Evolutionary conservation across 1,284 basidiomycete genomes (phyloP).

Genomic region (Hemileia vastatrix): DNA sequence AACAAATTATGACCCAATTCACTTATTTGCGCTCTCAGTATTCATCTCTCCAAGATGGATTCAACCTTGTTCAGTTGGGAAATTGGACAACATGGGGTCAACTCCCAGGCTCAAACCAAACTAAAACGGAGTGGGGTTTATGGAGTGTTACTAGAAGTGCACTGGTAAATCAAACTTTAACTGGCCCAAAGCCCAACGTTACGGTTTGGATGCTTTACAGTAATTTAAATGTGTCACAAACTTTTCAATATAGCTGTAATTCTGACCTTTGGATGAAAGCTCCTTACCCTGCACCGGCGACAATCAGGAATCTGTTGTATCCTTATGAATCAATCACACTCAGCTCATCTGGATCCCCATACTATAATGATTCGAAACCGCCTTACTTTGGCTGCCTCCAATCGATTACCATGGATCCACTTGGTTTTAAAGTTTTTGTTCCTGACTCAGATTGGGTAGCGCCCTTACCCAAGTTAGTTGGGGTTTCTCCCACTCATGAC

Average conservation of each 20-base stretch:
- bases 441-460: slow-evolving; percentile 58
- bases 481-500: slow-evolving; percentile 75
- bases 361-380: slow-evolving; percentile 51
- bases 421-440: slow-evolving; percentile 70
- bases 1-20: slow-evolving; percentile 64
- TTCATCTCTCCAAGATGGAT: slow-evolving; percentile 70
- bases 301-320: slow-evolving; percentile 64
- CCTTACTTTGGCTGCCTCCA: slow-evolving; percentile 66
- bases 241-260: slow-evolving; percentile 44
- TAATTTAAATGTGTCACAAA: slow-evolving; percentile 18
- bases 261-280: slow-evolving; percentile 48
- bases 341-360: slow-evolving; percentile 55
- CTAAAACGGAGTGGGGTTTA: slow-evolving; percentile 69
- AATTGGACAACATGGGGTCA: slow-evolving; percentile 70
- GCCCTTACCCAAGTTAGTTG: slow-evolving; percentile 62
- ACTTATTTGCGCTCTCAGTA: slow-evolving; percentile 59
- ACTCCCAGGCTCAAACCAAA: slow-evolving; percentile 69
- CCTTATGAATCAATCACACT: slow-evolving; percentile 71
- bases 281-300: slow-evolving; percentile 56
- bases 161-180: slow-evolving; percentile 30
- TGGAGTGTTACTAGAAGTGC: slow-evolving; percentile 57
- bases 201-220: slow-evolving; percentile 30
- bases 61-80: slow-evolving; percentile 62
- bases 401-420: slow-evolving; percentile 58
- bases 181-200: slow-evolving; percentile 53